Base-by-base conservation (phyloP, 108 stramenopile species). In the Aurantiochytrium sp. region DNA sequence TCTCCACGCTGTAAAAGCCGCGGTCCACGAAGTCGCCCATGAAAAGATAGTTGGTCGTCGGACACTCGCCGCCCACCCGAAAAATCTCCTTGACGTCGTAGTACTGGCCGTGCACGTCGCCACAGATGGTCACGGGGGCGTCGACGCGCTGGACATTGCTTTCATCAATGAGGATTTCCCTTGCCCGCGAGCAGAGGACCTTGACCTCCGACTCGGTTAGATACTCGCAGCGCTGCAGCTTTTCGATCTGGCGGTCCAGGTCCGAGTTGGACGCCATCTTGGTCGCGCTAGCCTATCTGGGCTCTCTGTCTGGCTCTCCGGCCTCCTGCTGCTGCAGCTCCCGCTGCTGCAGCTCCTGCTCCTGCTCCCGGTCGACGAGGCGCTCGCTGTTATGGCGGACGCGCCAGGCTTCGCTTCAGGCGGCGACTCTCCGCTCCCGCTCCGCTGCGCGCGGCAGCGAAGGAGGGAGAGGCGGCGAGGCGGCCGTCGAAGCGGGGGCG, bases 11-110 rank as follows among this genome's bases (percentile, higher is more conserved):
- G 93, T 99, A 98, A 88, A 98, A 98, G 4, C 99, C 99, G 53
- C 99, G 96, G 90, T 99, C 99, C 87, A 99, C 99, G 91, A 99
- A 99, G 91, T 99, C 99, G 4, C 99, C 99, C 59, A 99, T 92
- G 91, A 99, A 99, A 21, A 99, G 92, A 89, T 99, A 99, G 91
- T 99, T 99, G 58, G 96, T 96, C 87, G 97, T 96, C 0, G 99
- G 99, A 60, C 97, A 98, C 87, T 97, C 97, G 42, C 99, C 99
- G 4, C 99, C 99, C 0, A 98, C 98, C 89, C 98, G 97, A 94
- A 99, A 98, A 55, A 99, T 95, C 21, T 95, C 98, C 60, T 99
- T 94, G 44, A 99, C 91, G 93, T 99, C 99, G 91, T 99, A 99
- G 89, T 98, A 99, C 92, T 99, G 99, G 28, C 99, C 99, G 92